A percentile compares a stretch with the other conserved stretches of the same genome.
These are phyloP conservation scores for Sporodiniella umbellata DNA, from an alignment of 371 early-diverging fungal species.

Conservation along the genomic window DNA sequence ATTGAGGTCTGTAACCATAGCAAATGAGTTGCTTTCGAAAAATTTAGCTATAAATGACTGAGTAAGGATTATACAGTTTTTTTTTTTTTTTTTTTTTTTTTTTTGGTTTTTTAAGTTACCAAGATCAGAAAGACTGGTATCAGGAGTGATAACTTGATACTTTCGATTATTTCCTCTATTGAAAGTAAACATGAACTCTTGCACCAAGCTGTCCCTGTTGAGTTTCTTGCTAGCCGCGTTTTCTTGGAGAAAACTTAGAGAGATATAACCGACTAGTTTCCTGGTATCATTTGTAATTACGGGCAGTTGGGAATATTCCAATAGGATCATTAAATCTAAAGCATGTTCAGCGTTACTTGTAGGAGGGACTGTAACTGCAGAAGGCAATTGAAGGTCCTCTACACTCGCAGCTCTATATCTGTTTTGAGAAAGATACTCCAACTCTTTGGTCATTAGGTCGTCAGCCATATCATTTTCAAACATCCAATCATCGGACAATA, in stretches of 20 bases:
- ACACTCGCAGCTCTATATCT: constrained; percentile 80
- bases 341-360: constrained; percentile 59
- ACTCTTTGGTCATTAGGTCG: constrained; percentile 52
- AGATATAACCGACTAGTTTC: constrained; percentile 79
- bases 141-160: constrained; percentile 78
- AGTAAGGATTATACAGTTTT: neutral
- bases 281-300: constrained; percentile 62
- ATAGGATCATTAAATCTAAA: constrained; percentile 72
- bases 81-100: neutral
- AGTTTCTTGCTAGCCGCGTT: constrained; percentile 52
- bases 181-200: constrained; percentile 73
- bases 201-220: too few species aligned
- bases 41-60: constrained; percentile 45
- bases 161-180: constrained; percentile 23
- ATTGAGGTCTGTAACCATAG: constrained; percentile 78
- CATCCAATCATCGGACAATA: constrained; percentile 96
- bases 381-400: constrained; percentile 84
- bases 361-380: constrained; percentile 71
- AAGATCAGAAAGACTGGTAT: constrained; percentile 76
- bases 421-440: constrained; percentile 39
- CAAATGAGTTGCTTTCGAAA: constrained; percentile 78
- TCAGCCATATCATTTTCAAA: constrained; percentile 70
- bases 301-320: constrained; percentile 87
- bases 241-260: constrained; percentile 61
- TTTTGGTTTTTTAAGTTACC: constrained; percentile 40